These are phyloP conservation scores for Prunus persica DNA, from an alignment of 306 rosid genomes.

Conservation along the genomic window DNA sequence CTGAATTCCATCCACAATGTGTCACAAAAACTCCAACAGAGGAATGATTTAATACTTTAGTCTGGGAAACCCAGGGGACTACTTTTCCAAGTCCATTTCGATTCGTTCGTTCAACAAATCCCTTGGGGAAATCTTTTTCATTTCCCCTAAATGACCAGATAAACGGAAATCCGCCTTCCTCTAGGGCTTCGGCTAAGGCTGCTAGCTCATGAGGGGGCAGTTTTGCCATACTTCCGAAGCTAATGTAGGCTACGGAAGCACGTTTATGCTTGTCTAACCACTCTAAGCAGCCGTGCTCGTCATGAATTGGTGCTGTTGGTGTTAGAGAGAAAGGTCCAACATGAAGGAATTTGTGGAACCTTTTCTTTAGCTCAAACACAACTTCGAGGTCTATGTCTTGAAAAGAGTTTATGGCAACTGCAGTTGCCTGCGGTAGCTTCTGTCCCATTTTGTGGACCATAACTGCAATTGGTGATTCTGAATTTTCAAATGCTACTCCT, in stretches of 20 bases:
- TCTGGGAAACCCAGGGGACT: constrained; percentile 68
- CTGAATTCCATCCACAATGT: constrained; percentile 70
- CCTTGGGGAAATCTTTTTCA: constrained; percentile 26
- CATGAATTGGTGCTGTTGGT: constrained; percentile 19
- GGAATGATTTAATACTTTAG: constrained; percentile 35
- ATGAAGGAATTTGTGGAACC: constrained; percentile 30
- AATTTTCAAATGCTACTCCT: constrained; percentile 16
- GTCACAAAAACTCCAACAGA: constrained; percentile 49
- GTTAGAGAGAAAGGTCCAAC: constrained; percentile 57
- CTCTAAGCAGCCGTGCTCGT: constrained; percentile 40
- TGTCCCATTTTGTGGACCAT: constrained; percentile 56
- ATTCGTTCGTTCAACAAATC: constrained; percentile 29
- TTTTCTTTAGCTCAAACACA: constrained; percentile 21
- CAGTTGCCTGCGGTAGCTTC: constrained; percentile 45
- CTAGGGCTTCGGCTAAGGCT: constrained; percentile 50
- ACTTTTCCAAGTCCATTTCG: constrained; percentile 37
- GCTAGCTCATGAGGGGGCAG: constrained; percentile 48
- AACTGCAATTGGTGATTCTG: constrained; percentile 30
- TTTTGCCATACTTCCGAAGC: constrained; percentile 45
- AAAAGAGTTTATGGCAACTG: constrained; percentile 60
- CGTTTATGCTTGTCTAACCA: constrained; percentile 47
- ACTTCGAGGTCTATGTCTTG: constrained; percentile 27
- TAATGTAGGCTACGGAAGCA: constrained; percentile 43
- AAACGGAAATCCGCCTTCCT: constrained; percentile 38
- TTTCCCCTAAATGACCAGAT: constrained; percentile 67